Evolutionary conservation across 805 yeast genomes (phyloP), one percentile per base, ranked within the genome.

Genomic region (Wickerhamiella alocasiicola): DNA sequence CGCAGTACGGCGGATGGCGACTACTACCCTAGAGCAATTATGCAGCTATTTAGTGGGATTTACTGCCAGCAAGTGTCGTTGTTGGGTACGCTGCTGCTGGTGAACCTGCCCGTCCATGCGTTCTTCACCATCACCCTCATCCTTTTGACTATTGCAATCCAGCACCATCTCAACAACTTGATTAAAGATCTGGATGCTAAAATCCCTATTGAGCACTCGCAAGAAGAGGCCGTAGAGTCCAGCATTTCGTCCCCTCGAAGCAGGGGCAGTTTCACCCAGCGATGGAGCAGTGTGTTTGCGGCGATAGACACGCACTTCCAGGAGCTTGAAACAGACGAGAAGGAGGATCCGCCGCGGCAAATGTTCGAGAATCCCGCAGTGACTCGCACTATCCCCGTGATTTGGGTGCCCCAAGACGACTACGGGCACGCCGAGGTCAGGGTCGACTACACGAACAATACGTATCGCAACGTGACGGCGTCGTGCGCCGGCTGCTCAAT

Each of bases 61-160:
- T 85, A 85, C 55, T 81, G 85, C 51, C 65, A 82, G 53, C 93
- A 85, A 52, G 64, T 78, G 27, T 80, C 87, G 46, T 59, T 85
- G 50, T 68, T 81, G 31, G 96, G 95, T 0, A 61, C 83, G 7
- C 77, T 82, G 49, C 70, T 81, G 31, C 57, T 81, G 12, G 77
- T 78, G 46, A 64, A 66, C 52, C 39, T 68, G 60, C 44, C 64
- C 57, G 31, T 70, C 66, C 78, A 71, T 38, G 76, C 72, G 4
- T 62, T 69, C 36, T 46, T 71, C 6, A 78, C 78, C 74, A 53
- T 72, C 2, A 31, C 68, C 1, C 58, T 74, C 0, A 55, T 81
- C 24, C 46, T 72, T 2, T 46, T 60, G 2, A 82, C 94, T 0
- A 59, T 76, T 3, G 65, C 72, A 25, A 71, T 68, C 1, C 85